Evolutionary conservation across 1,284 basidiomycete species (phyloP).

Genomic region (Ustilago curta): DNA sequence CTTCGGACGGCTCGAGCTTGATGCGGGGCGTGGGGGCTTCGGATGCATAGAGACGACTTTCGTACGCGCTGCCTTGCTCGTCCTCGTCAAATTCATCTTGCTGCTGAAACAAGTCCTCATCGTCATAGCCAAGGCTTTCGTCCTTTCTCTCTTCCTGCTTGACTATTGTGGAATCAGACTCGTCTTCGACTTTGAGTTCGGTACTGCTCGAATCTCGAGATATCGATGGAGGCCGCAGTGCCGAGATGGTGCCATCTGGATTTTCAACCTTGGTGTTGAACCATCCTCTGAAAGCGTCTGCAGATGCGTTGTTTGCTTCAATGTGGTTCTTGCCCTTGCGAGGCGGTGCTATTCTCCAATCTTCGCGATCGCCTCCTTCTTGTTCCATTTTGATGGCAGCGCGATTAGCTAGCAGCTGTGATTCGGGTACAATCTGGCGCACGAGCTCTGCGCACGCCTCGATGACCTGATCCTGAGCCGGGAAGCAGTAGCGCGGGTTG

Average conservation of each 20-base stretch:
- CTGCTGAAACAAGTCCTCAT: constrained; percentile 41
- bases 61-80: constrained; percentile 33
- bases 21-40: constrained; percentile 13
- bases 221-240: constrained; percentile 8
- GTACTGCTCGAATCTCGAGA: background rate
- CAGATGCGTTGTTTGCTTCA: constrained; percentile 38
- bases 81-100: constrained; percentile 13
- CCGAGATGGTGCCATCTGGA: constrained; percentile 16
- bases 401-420: constrained; percentile 21
- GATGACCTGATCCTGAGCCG: constrained; percentile 91
- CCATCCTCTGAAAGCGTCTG: constrained; percentile 58
- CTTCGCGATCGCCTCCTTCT: constrained; percentile 66
- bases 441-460: constrained; percentile 89
- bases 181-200: constrained; percentile 69
- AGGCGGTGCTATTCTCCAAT: constrained; percentile 63
- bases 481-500: constrained; percentile 93
- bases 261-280: constrained; percentile 40
- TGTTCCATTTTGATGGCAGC: constrained; percentile 30
- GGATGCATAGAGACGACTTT: constrained; percentile 7
- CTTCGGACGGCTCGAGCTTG: constrained; percentile 41
- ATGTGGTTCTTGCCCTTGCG: constrained; percentile 50
- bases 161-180: constrained; percentile 61
- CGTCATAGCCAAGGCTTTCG: constrained; percentile 50
- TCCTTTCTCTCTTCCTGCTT: constrained; percentile 60
- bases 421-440: constrained; percentile 58